Percentiles rank a stretch among this genome's conserved stretches.
phyloP scores from a whole-genome alignment of 2,329 filamentous ascomycete genomes.

The Cladophialophora yegresii region DNA sequence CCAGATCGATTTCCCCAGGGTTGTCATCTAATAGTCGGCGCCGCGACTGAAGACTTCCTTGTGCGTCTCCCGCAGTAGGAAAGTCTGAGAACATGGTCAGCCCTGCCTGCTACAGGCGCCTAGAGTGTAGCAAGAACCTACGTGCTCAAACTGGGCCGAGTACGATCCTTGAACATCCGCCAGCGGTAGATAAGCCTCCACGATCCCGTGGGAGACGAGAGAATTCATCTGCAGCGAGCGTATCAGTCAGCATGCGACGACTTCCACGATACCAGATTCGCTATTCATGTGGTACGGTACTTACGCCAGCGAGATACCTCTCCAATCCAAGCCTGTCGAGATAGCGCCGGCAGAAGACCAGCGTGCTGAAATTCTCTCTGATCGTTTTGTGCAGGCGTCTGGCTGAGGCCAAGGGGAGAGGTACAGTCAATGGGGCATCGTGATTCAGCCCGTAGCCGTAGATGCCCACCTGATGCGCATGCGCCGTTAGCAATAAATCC shows the following conservation, averaged over 20 bases:
- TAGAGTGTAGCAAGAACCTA: conserved; percentile 29
- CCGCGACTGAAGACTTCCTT: conserved; percentile 59
- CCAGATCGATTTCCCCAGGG: background rate
- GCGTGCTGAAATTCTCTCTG: conserved; percentile 62
- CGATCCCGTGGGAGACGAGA: conserved; percentile 58
- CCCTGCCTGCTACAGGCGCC: background rate
- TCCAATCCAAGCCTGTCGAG: conserved; percentile 64
- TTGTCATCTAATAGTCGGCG: conserved; percentile 50
- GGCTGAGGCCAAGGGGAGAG: conserved; percentile 55
- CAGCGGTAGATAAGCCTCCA: conserved; percentile 60
- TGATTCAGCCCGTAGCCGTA: conserved; percentile 56
- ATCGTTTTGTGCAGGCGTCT: conserved; percentile 61
- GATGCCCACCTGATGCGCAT: conserved; percentile 47
- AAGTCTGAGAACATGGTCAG: conserved; percentile 39
- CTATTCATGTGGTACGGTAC: conserved; percentile 37
- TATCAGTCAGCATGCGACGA: background rate
- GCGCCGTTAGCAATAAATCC: conserved; percentile 22
- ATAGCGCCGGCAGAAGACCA: conserved; percentile 64
- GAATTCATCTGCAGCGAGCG: conserved; percentile 54
- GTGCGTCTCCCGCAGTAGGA: conserved; percentile 38
- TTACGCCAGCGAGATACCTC: conserved; percentile 60
- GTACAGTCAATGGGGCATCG: conserved; percentile 41
- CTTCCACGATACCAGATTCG: background rate
- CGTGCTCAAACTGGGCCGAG: conserved; percentile 65
- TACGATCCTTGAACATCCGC: conserved; percentile 62